Conservation (phyloP, 495 filamentous ascomycete species). For the Xylaria sp. region DNA sequence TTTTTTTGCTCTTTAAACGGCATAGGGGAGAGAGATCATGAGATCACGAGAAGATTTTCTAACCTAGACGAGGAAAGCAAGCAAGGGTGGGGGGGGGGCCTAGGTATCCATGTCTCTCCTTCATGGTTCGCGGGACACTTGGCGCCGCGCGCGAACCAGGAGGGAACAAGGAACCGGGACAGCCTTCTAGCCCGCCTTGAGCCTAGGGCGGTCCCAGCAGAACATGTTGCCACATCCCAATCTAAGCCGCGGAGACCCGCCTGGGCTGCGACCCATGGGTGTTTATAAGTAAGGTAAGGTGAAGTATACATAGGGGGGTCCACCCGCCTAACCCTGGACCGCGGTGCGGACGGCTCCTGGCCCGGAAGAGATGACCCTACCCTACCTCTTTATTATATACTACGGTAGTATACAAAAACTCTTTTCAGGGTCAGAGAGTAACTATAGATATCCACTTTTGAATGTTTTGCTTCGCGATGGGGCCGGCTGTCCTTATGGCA, state of each 20-base stretch:
- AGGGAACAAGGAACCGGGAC: background rate
- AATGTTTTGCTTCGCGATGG: too few species aligned
- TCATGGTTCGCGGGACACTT: background rate
- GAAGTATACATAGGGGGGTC: too few species aligned
- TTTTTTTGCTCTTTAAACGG: background rate
- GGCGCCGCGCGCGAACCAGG: constrained; percentile 13
- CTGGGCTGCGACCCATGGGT: background rate
- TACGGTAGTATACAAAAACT: too few species aligned
- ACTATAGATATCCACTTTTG: background rate
- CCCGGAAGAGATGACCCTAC: constrained; percentile 3
- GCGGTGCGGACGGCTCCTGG: background rate
- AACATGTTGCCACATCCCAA: too few species aligned
- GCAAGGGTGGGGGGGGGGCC: too few species aligned
- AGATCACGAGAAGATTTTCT: constrained; percentile 16
- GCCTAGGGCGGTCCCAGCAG: constrained; percentile 6
- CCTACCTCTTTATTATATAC: too few species aligned
- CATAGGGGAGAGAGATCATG: background rate
- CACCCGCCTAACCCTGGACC: background rate
- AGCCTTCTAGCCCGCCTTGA: background rate
- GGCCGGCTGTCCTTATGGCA: too few species aligned
- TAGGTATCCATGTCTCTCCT: background rate
- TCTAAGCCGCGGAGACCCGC: background rate
- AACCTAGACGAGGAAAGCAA: background rate
- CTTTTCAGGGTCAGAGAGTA: background rate
- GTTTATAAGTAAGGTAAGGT: too few species aligned